Evolutionary conservation across 306 rosid species (phyloP).

Genomic region (Biancaea sappan): DNA sequence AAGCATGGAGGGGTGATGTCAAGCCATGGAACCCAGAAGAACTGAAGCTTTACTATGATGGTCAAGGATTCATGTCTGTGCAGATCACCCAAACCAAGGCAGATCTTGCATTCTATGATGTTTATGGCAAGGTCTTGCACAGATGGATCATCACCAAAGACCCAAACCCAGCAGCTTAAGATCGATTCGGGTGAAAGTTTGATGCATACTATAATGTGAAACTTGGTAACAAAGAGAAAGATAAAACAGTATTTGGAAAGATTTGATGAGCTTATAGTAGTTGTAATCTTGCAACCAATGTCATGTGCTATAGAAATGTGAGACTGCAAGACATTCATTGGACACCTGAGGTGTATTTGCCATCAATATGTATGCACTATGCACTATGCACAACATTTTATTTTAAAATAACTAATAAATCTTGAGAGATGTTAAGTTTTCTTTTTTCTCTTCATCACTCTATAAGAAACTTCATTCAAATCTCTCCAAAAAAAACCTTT

Average conservation of each 20-base stretch:
- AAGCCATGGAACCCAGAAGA: constrained; percentile 42
- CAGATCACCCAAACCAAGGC: constrained; percentile 45
- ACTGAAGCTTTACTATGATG: constrained; percentile 70
- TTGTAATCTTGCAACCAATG: constrained; percentile 19
- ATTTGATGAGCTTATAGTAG: background rate
- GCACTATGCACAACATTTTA: background rate
- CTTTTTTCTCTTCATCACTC: too few species aligned
- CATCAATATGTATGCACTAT: background rate
- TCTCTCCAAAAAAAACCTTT: background rate
- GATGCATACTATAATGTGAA: constrained; percentile 9
- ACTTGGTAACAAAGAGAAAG: background rate
- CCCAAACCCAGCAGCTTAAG: constrained; percentile 8
- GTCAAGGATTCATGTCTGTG: constrained; percentile 89
- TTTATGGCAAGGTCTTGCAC: constrained; percentile 64
- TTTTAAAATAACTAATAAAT: background rate
- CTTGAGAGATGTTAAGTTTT: background rate
- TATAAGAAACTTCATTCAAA: constrained; percentile 5
- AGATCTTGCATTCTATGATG: constrained; percentile 61
- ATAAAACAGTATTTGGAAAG: background rate
- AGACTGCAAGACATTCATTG: constrained; percentile 2
- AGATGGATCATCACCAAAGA: constrained; percentile 54
- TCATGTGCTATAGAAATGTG: background rate
- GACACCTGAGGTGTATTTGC: background rate
- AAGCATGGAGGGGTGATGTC: constrained; percentile 74
- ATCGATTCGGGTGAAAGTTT: too few species aligned